Evolutionary conservation across 108 stramenopile genomes (phyloP), one percentile per base, ranked within the genome.

Genomic region (Epipyxis sp.): DNA sequence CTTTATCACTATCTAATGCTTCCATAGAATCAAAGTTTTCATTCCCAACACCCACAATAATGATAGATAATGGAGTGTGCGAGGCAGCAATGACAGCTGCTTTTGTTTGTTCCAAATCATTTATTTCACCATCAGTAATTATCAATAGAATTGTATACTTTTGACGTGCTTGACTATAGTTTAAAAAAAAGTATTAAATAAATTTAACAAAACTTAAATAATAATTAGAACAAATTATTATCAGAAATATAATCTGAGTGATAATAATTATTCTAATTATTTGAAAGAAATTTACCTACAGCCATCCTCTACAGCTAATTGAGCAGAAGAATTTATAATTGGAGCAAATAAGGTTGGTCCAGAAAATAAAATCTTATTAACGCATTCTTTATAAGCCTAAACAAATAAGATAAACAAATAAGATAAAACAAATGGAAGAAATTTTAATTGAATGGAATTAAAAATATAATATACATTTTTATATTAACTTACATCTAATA

Each of bases 1-100:
- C 41, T 40, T 86, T 84, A 44, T 90, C 89, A 65, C 87, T 83
- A 68, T 94, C 93, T n/a, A 94, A 76, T 59, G 88, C 90, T 76
- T 90, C 77, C 92, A 93, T 93, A 1, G 85, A 87, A 27, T 82
- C 69, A 72, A 94, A 92, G 58, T 92, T 90, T 0, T 88, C 87
- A 40, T 84, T 77, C 0, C 92, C 91, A 45, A 94, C 89, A 40
- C 93, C 92, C 46, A 94, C 89, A 39, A 65, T 65, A 37, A 65
- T 65, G 35, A 65, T 65, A 25, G 34, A 35, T 37, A 65, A 65
- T 6, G 61, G 61, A 35, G 20, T 10, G 34, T 65, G 20, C 13
- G 61, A 65, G 27, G 61, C 61, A 35, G 20, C 6, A 35, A 65
- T 65, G 35, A 65, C 35, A 37, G 61, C 61, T 65, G 3, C 10